Evolutionary conservation across 805 yeast species (phyloP).

Genomic region (Candida railenensis): DNA sequence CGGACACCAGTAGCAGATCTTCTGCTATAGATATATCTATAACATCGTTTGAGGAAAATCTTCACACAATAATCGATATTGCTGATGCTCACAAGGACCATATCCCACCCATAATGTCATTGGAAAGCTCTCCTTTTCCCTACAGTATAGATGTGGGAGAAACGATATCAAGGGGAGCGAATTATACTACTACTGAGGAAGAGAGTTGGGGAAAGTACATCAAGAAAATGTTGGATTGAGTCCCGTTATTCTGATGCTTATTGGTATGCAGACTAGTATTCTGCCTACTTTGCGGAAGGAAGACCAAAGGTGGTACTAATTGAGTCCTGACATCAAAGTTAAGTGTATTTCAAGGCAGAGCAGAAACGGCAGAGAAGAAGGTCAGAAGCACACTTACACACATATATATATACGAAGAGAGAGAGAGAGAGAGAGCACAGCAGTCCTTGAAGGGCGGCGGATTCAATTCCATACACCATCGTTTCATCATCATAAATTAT

Average conservation of each 20-base stretch:
- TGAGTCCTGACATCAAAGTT: no score
- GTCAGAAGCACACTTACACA: no score
- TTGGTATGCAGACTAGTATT: no score
- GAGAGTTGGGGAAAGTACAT: constrained; percentile 44
- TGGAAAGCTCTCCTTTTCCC: constrained; percentile 67
- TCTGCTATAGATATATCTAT: constrained; percentile 32
- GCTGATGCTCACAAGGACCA: constrained; percentile 60
- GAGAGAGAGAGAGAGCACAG: no score
- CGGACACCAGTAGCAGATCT: not conserved
- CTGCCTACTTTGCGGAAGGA: no score
- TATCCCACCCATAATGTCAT: constrained; percentile 71
- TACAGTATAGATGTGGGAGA: constrained; percentile 28
- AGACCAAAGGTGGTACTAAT: no score
- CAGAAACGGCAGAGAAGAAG: no score
- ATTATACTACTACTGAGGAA: constrained; percentile 18
- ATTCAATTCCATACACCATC: no score
- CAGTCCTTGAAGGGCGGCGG: no score
- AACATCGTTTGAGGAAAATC: constrained; percentile 34
- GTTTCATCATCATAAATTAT: no score
- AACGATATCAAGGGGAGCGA: constrained; percentile 9
- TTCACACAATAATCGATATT: constrained; percentile 49
- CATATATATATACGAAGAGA: no score
- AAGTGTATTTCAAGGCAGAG: no score
- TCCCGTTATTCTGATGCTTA: not conserved
- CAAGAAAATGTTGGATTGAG: constrained; percentile 39